Conservation (phyloP, 352 stramenopile genomes). For the Phytophthora litchii region DNA sequence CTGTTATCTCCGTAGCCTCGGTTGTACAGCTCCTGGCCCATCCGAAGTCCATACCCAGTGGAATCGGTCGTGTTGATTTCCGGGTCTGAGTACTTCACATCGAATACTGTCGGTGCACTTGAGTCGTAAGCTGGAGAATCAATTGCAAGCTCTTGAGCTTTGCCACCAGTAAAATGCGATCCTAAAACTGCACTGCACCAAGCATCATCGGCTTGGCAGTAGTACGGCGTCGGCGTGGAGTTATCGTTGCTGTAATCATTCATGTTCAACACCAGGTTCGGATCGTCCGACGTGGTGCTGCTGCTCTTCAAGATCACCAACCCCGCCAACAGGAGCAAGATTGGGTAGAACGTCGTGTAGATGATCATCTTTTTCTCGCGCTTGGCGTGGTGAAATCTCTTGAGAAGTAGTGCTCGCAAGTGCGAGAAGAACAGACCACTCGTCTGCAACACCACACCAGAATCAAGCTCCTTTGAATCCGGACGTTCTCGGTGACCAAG, state of each 20-base stretch:
- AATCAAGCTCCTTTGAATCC: neutral
- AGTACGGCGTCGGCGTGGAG: constrained; percentile 37
- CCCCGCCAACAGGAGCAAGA: constrained; percentile 50
- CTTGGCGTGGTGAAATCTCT: constrained; percentile 51
- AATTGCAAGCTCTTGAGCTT: constrained; percentile 19
- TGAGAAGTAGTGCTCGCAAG: constrained; percentile 45
- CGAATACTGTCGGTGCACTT: constrained; percentile 48
- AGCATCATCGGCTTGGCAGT: constrained; percentile 30
- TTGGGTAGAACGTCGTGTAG: constrained; percentile 53
- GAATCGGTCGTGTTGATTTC: constrained; percentile 38
- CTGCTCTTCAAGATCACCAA: constrained; percentile 46
- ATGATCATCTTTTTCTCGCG: constrained; percentile 49
- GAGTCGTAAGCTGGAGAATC: constrained; percentile 25
- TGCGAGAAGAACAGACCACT: constrained; percentile 36
- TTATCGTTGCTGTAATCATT: constrained; percentile 20
- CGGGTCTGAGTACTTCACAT: constrained; percentile 43
- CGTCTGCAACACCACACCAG: constrained; percentile 6
- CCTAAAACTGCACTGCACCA: constrained; percentile 42
- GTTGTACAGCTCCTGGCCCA: constrained; percentile 48
- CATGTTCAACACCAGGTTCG: constrained; percentile 34
- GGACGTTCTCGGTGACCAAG: constrained; percentile 13
- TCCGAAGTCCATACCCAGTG: constrained; percentile 39
- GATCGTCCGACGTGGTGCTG: constrained; percentile 36
- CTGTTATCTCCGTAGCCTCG: constrained; percentile 34
- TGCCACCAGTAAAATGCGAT: constrained; percentile 33